These are phyloP conservation scores for Pseudonitzschia pungens DNA, from an alignment of 108 stramenopile genomes.

Conservation along the genomic window DNA sequence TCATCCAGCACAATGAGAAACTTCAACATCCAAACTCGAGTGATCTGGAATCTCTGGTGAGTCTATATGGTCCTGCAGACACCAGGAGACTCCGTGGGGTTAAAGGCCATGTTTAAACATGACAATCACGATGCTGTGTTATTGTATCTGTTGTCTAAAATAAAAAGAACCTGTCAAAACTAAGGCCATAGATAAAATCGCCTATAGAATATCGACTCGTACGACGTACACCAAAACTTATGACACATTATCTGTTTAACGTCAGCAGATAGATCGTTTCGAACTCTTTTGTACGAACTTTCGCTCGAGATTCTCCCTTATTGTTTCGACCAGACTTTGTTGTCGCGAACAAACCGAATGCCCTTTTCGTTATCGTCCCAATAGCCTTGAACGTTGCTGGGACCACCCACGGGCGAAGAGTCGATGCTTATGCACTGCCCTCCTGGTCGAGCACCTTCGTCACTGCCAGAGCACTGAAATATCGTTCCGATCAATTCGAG, in stretches of 20 bases:
- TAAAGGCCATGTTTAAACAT: background rate
- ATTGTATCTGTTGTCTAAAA: background rate
- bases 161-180: background rate
- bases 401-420: constrained; percentile 67
- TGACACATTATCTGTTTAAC: no score
- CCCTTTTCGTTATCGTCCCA: constrained; percentile 24
- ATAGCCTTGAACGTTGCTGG: constrained; percentile 41
- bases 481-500: constrained; percentile 1
- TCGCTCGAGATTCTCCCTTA: background rate
- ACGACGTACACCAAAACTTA: background rate
- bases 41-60: constrained; percentile 2
- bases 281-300: no score
- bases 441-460: constrained; percentile 29
- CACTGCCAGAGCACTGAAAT: background rate
- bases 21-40: constrained; percentile 11
- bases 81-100: background rate
- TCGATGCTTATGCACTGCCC: constrained; percentile 49
- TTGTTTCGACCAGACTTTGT: constrained; percentile 14
- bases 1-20: background rate
- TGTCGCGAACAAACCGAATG: background rate
- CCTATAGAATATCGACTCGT: no score
- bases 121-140: background rate
- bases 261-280: no score
- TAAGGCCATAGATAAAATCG: background rate
- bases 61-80: background rate